A percentile compares a stretch with the other conserved stretches of the same genome.
Conservation (phyloP, 257 asterid species). For the Solanum corneliomulleri region DNA sequence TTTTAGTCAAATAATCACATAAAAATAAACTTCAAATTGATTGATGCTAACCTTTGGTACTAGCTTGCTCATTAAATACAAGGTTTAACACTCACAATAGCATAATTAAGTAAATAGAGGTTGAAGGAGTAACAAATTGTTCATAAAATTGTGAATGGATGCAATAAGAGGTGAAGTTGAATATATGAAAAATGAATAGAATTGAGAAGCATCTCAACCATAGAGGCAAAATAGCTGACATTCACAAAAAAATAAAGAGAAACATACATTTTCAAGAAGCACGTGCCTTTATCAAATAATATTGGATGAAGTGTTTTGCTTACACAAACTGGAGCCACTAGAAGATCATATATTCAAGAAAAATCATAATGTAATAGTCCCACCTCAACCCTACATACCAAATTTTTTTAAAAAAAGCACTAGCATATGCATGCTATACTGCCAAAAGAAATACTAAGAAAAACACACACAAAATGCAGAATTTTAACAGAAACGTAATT, state of each 20-base stretch:
- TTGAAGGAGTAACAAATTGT: background rate
- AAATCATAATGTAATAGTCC: background rate
- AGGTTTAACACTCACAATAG: background rate
- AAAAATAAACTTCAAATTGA: background rate
- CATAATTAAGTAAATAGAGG: background rate
- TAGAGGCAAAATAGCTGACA: constrained; percentile 10
- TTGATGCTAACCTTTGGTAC: background rate
- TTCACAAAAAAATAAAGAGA: constrained; percentile 14
- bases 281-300: constrained; percentile 1
- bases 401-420: background rate
- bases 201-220: background rate
- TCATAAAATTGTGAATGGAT: background rate
- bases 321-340: background rate
- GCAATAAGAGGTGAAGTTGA: background rate
- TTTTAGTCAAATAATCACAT: background rate
- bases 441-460: background rate
- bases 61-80: background rate
- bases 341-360: background rate
- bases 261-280: background rate
- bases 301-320: background rate
- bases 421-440: background rate
- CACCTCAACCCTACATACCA: background rate
- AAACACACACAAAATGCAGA: background rate
- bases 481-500: background rate
- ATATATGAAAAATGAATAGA: background rate